Evolutionary conservation across 352 stramenopile species (phyloP).

Genomic region (Phytophthora litchii): DNA sequence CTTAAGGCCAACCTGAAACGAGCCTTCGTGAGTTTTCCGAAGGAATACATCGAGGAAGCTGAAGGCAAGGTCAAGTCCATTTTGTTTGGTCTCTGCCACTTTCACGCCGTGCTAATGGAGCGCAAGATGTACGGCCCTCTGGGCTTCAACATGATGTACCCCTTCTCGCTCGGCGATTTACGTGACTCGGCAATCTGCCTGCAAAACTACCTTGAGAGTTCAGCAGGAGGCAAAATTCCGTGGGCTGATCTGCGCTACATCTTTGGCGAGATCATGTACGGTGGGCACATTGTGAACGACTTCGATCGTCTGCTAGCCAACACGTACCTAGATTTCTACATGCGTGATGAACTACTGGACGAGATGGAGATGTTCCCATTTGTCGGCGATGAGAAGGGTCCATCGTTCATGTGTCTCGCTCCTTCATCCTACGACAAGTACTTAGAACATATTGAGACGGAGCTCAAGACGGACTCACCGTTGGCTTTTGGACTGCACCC

Average conservation of each 20-base stretch:
- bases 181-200: conserved; percentile 95
- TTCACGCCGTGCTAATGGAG: conserved; percentile 97
- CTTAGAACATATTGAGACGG: conserved; percentile 96
- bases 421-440: conserved; percentile 98
- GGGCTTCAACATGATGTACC: conserved; percentile 99
- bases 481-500: conserved; percentile 97
- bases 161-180: conserved; percentile 96
- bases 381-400: conserved; percentile 95
- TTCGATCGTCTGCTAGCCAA: conserved; percentile 95
- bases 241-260: conserved; percentile 97
- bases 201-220: conserved; percentile 98
- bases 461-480: conserved; percentile 96
- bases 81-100: conserved; percentile 97
- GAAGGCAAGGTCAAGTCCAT: conserved; percentile 97
- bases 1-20: conserved; percentile 97
- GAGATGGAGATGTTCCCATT: conserved; percentile 99
- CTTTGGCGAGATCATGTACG: conserved; percentile 98
- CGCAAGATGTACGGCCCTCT: conserved; percentile 97
- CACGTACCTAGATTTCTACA: conserved; percentile 98
- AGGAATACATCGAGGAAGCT: conserved; percentile 96
- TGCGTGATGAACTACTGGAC: conserved; percentile 97
- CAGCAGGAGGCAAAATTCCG: conserved; percentile 93
- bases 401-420: conserved; percentile 94
- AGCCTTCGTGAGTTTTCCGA: conserved; percentile 95
- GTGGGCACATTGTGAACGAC: conserved; percentile 96